phyloP scores from a whole-genome alignment of 805 yeast species.

The Lipomyces yamanashiensis region DNA sequence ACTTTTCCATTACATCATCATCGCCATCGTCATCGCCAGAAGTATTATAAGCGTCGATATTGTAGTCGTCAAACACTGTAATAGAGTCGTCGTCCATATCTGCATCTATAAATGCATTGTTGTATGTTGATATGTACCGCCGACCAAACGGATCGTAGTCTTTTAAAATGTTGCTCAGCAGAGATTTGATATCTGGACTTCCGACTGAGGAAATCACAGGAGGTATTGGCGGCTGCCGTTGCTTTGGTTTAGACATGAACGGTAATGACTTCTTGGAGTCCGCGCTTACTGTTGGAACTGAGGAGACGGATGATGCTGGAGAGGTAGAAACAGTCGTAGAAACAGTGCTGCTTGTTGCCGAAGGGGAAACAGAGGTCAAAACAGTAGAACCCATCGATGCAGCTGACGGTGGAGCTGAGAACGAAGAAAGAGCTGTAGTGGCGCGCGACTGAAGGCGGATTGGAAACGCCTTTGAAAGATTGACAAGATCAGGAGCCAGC shows the following conservation, averaged over 20 bases:
- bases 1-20: slow-evolving; percentile 41
- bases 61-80: slow-evolving; percentile 39
- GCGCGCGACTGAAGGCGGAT: slow-evolving; percentile 38
- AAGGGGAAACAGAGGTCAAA: slow-evolving; percentile 15
- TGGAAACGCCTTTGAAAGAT: slow-evolving; percentile 31
- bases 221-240: neutral
- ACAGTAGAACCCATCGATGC: slow-evolving; percentile 10
- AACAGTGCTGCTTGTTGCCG: slow-evolving; percentile 15
- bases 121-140: slow-evolving; percentile 24
- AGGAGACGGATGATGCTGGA: slow-evolving; percentile 25
- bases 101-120: slow-evolving; percentile 35
- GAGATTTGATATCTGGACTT: slow-evolving; percentile 24
- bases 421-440: slow-evolving; percentile 39
- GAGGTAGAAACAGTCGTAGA: slow-evolving; percentile 24
- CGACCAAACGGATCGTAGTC: slow-evolving; percentile 29
- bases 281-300: slow-evolving; percentile 10
- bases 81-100: slow-evolving; percentile 35
- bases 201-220: slow-evolving; percentile 13
- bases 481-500: slow-evolving; percentile 23
- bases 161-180: slow-evolving; percentile 27
- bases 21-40: slow-evolving; percentile 26
- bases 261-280: slow-evolving; percentile 6
- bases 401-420: slow-evolving; percentile 20
- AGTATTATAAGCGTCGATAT: slow-evolving; percentile 35
- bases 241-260: neutral